Percentiles rank a stretch among this genome's conserved stretches.
phyloP scores from a whole-genome alignment of 192 early-diverging fungal species.

The Backusella liffmaniae region DNA sequence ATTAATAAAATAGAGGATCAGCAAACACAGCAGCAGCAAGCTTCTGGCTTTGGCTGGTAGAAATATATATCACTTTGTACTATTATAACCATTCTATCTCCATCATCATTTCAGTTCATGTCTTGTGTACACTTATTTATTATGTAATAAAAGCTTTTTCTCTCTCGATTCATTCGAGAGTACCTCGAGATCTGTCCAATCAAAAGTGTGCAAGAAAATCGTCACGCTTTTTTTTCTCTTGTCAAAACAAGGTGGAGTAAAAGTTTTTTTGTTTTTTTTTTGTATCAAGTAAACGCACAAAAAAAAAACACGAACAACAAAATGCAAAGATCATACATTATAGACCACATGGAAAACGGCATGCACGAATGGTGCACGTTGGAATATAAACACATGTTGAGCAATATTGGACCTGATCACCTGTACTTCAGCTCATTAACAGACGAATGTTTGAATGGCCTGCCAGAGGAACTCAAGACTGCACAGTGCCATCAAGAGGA shows the following conservation, averaged over 20 bases:
- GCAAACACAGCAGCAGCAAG: constrained; percentile 33
- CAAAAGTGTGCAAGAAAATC: background rate
- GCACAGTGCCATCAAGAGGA: constrained; percentile 54
- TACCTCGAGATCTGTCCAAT: background rate
- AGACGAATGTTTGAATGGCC: constrained; percentile 39
- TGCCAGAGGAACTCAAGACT: constrained; percentile 39
- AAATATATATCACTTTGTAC: background rate
- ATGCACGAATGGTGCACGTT: constrained; percentile 72
- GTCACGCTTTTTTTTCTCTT: background rate
- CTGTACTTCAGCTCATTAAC: constrained; percentile 63
- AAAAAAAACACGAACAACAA: background rate
- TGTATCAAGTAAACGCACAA: background rate
- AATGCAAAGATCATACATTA: constrained; percentile 49
- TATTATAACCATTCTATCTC: background rate
- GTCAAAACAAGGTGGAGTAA: background rate
- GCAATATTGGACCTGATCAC: constrained; percentile 54
- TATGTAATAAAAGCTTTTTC: background rate
- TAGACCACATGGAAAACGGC: constrained; percentile 76
- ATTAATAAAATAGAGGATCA: constrained; percentile 23
- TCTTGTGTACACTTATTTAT: background rate
- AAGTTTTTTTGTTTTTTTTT: constrained; percentile 4
- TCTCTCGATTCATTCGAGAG: background rate
- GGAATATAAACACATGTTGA: constrained; percentile 76
- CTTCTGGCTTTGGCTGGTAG: constrained; percentile 36
- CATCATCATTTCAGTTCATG: background rate